Percentiles rank a stretch among this genome's conserved stretches.
Evolutionary conservation across 2,329 filamentous ascomycete genomes (phyloP).

Genomic region (Ophiostoma perfectum): DNA sequence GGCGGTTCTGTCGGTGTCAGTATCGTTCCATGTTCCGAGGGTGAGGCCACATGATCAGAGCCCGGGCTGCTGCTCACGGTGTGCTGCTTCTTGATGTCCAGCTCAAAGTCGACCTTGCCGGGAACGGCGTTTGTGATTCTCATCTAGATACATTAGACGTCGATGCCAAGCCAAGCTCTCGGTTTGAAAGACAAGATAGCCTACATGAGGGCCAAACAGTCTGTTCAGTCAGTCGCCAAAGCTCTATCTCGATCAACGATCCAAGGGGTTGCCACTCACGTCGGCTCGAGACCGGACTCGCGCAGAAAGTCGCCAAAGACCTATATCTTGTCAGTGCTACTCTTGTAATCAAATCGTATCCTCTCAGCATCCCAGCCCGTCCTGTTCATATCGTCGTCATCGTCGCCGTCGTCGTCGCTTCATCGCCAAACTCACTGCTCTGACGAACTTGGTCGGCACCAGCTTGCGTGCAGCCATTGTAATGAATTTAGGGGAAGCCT

Average conservation of each 20-base stretch:
- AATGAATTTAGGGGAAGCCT: not conserved
- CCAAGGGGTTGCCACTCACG: slow-evolving; percentile 46
- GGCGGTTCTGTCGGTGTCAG: slow-evolving; percentile 51
- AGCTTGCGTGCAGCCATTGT: slow-evolving; percentile 31
- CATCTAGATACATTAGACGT: slow-evolving; percentile 44
- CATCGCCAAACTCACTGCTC: slow-evolving; percentile 27
- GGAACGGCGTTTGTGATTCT: slow-evolving; percentile 58
- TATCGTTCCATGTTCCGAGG: slow-evolving; percentile 32
- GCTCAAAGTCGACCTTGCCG: slow-evolving; percentile 68
- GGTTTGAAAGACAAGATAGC: slow-evolving; percentile 15
- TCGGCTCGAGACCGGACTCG: slow-evolving; percentile 82
- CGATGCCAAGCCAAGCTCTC: no score
- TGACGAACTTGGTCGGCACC: slow-evolving; percentile 33
- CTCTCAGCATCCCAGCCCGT: not conserved
- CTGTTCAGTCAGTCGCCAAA: slow-evolving; percentile 29
- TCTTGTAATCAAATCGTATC: not conserved
- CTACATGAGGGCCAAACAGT: slow-evolving; percentile 40
- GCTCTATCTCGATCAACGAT: not conserved
- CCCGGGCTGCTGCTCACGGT: slow-evolving; percentile 45
- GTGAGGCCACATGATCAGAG: not conserved
- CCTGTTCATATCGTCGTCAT: not conserved
- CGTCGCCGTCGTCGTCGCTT: not conserved
- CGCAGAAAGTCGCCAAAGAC: slow-evolving; percentile 80
- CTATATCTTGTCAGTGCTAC: slow-evolving; percentile 38
- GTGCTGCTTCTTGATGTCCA: slow-evolving; percentile 68